phyloP scores from a whole-genome alignment of 2,329 filamentous ascomycete species.

The Sporothrix pallida region DNA sequence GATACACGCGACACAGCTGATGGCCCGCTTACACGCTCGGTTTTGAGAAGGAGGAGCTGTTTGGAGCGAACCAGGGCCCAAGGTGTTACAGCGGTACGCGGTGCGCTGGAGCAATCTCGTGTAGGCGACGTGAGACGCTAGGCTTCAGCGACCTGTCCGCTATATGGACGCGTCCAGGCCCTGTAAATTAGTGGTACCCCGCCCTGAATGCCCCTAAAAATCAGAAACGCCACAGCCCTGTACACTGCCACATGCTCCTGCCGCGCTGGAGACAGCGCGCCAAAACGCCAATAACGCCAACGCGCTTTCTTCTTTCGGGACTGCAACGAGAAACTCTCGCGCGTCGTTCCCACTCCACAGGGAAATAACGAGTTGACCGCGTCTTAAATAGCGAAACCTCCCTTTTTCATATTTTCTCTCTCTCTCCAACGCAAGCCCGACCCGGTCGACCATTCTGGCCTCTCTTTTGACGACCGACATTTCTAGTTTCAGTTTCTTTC shows the following conservation, averaged over 20 bases:
- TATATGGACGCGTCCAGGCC: constrained; percentile 33
- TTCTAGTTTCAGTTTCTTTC: constrained; percentile 9
- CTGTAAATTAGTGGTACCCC: not conserved
- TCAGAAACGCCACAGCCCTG: constrained; percentile 10
- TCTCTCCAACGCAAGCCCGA: constrained; percentile 22
- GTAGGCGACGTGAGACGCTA: constrained; percentile 24
- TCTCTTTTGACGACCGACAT: constrained; percentile 28
- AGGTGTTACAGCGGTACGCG: constrained; percentile 30
- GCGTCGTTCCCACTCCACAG: constrained; percentile 38
- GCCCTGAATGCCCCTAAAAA: not conserved
- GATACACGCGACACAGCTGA: constrained; percentile 21
- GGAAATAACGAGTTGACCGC: constrained; percentile 37
- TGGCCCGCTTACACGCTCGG: constrained; percentile 19
- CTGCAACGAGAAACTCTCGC: constrained; percentile 29
- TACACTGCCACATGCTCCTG: constrained; percentile 5
- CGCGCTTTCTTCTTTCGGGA: constrained; percentile 33
- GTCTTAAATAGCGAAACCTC: constrained; percentile 37
- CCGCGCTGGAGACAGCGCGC: constrained; percentile 32
- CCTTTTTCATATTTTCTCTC: constrained; percentile 33
- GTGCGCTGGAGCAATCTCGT: constrained; percentile 19
- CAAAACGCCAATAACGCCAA: constrained; percentile 37
- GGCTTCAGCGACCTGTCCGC: constrained; percentile 14
- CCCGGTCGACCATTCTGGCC: constrained; percentile 24
- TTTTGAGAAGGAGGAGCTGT: constrained; percentile 8
- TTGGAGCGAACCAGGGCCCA: not conserved